Conservation (phyloP, 805 yeast species). For the Kregervanrija pseudodelftensis region DNA sequence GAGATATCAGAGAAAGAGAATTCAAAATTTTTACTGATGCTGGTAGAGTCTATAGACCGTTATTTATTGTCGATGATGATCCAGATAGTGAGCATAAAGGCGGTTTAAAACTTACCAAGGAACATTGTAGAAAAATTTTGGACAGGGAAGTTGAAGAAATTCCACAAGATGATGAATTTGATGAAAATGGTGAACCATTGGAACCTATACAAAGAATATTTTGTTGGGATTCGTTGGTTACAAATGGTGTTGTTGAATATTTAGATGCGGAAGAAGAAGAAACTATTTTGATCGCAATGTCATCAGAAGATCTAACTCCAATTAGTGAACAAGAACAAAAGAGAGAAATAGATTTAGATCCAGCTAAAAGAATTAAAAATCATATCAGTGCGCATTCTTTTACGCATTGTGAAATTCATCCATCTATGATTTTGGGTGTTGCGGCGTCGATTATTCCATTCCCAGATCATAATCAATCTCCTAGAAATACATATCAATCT, state of each 20-base stretch:
- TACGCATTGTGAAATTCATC: slow-evolving; percentile 99
- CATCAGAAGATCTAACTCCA: slow-evolving; percentile 90
- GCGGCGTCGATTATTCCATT: slow-evolving; percentile 98
- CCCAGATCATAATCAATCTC: slow-evolving; percentile 99
- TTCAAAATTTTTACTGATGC: slow-evolving; percentile 96
- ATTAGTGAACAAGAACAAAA: slow-evolving; percentile 30
- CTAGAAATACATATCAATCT: slow-evolving; percentile 98
- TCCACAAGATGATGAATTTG: slow-evolving; percentile 37
- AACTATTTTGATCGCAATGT: slow-evolving; percentile 97
- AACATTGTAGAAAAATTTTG: slow-evolving; percentile 67
- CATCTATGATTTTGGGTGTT: slow-evolving; percentile 97
- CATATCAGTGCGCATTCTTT: slow-evolving; percentile 58
- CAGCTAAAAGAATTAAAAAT: slow-evolving; percentile 79
- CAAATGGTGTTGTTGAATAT: slow-evolving; percentile 87
- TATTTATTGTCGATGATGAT: slow-evolving; percentile 88
- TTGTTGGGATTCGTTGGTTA: slow-evolving; percentile 81
- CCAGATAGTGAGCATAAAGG: slow-evolving; percentile 61
- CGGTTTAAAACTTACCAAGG: slow-evolving; percentile 77
- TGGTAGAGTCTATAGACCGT: slow-evolving; percentile 95
- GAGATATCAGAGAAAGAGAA: slow-evolving; percentile 96
- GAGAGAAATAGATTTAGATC: slow-evolving; percentile 43
- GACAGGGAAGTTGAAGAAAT: slow-evolving; percentile 55
- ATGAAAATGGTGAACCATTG: slow-evolving; percentile 38
- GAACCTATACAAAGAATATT: slow-evolving; percentile 39
- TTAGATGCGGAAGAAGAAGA: slow-evolving; percentile 99